Evolutionary conservation across 2,329 filamentous ascomycete species (phyloP).

Genomic region (Alternaria arborescens): DNA sequence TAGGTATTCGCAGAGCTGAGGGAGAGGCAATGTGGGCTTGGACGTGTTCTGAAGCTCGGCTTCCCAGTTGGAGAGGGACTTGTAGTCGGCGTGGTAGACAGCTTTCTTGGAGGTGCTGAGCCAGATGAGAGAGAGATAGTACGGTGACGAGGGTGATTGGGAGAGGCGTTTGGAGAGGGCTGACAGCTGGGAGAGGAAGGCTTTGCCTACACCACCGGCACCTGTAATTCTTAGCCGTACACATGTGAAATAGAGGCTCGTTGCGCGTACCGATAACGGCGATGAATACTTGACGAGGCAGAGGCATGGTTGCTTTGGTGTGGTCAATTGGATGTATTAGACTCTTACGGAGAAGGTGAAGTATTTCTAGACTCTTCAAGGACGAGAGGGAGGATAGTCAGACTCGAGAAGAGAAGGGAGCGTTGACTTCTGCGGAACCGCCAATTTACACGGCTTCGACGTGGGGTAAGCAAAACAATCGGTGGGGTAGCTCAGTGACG

Average conservation of each 20-base stretch:
- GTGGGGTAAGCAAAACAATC: constrained; percentile 31
- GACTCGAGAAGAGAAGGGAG: neutral
- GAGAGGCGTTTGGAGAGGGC: constrained; percentile 68
- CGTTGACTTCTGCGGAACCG: constrained; percentile 16
- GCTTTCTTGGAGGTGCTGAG: constrained; percentile 87
- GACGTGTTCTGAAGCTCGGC: constrained; percentile 68
- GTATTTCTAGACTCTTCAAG: neutral
- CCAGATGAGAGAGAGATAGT: constrained; percentile 80
- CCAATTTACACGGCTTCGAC: constrained; percentile 16
- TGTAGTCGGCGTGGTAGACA: constrained; percentile 77
- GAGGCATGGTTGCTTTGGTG: constrained; percentile 47
- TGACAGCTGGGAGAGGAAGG: constrained; percentile 85
- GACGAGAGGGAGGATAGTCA: neutral
- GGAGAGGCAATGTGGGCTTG: constrained; percentile 70
- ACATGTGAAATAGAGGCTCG: neutral
- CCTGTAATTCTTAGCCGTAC: constrained; percentile 61
- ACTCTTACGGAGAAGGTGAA: neutral
- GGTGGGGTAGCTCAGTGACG: constrained; percentile 31
- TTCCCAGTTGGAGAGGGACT: constrained; percentile 69
- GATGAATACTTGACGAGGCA: constrained; percentile 56
- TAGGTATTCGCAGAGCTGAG: constrained; percentile 80
- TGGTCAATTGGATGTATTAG: constrained; percentile 6
- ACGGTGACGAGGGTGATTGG: constrained; percentile 63
- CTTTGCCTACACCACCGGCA: constrained; percentile 90
- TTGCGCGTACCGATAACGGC: constrained; percentile 55